Evolutionary conservation across 805 yeast genomes (phyloP).

Genomic region (Tetrapisispora namnaoensis): DNA sequence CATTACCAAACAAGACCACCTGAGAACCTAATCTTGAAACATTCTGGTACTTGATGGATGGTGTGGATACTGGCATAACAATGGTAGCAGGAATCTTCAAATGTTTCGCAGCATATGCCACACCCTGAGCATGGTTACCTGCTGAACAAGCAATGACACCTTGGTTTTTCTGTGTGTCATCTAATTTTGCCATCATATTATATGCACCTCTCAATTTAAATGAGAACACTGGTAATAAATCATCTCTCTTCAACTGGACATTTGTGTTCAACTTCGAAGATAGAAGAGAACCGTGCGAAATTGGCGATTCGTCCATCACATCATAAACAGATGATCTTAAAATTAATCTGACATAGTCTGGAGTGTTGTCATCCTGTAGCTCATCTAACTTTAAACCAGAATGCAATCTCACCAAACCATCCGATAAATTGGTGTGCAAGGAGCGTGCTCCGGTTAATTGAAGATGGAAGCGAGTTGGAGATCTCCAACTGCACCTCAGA

Average conservation of each 20-base stretch:
- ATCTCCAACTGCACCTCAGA: not conserved
- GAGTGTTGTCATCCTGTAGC: slow-evolving; percentile 50
- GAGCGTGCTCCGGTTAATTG: not conserved
- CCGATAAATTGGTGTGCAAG: slow-evolving; percentile 1
- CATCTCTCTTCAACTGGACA: slow-evolving; percentile 81
- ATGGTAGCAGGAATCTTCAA: slow-evolving; percentile 89
- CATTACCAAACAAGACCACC: slow-evolving; percentile 88
- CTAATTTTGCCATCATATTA: slow-evolving; percentile 87
- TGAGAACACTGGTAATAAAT: slow-evolving; percentile 86
- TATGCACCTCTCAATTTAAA: slow-evolving; percentile 97
- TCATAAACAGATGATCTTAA: slow-evolving; percentile 91
- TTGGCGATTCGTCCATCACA: slow-evolving; percentile 84
- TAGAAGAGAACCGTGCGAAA: slow-evolving; percentile 62
- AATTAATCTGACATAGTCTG: slow-evolving; percentile 89
- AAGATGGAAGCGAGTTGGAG: not conserved
- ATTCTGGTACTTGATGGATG: slow-evolving; percentile 85
- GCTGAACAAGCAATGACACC: slow-evolving; percentile 99
- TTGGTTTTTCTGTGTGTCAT: slow-evolving; percentile 43
- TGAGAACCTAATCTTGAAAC: slow-evolving; percentile 90
- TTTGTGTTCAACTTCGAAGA: slow-evolving; percentile 68
- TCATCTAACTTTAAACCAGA: slow-evolving; percentile 36
- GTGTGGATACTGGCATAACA: slow-evolving; percentile 97
- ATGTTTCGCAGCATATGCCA: slow-evolving; percentile 81
- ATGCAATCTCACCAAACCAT: slow-evolving; percentile 12
- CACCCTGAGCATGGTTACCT: slow-evolving; percentile 99